Evolutionary conservation across 306 rosid genomes (phyloP), one percentile per base, ranked within the genome.

Genomic region (Quercus berberidifolia): DNA sequence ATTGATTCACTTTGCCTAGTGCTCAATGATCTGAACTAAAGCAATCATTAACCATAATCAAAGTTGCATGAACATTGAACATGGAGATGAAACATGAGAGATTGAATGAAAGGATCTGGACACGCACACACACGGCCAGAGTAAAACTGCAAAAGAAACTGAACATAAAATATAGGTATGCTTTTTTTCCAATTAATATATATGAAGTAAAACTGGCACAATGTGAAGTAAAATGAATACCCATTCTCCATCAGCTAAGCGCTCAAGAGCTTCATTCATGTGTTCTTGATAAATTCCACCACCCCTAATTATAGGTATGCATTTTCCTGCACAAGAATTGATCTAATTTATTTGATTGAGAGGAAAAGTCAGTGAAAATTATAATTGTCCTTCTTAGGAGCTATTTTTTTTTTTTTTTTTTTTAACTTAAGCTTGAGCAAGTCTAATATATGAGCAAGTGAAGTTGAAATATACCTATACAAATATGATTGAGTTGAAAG

Each of bases 231-330:
- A 38, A 38, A 41, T 8, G 74, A 64, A 82, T 92, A 92, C 99
- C 99, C 99, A 95, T 72, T 74, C 93, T 83, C 99, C 99, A 74
- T 86, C 80, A 55, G 80, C 83, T 72, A 95, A 83, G 77, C 83
- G 89, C 57, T 90, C 92, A 73, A 93, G 92, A 71, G 99, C 99
- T 89, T 92, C 96, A 25, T 90, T 80, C 94, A 93, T 95, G 85
- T 88, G 91, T 64, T 90, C 87, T 83, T 95, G 99, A 88, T 91
- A 89, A 83, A 95, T 89, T 79, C 98, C 98, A 74, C 88, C 97
- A 56, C 98, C 99, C 81, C 98, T 87, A 21, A 86, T 95, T 75
- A 95, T 89, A 30, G 99, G 99, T 83, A 95, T 89, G 86, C 99
- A 94, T 88, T 94, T 94, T 56, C 99, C 99, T 92, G 89, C 67